Conservation (phyloP, 495 filamentous ascomycete species). For the Talaromyces adpressus region DNA sequence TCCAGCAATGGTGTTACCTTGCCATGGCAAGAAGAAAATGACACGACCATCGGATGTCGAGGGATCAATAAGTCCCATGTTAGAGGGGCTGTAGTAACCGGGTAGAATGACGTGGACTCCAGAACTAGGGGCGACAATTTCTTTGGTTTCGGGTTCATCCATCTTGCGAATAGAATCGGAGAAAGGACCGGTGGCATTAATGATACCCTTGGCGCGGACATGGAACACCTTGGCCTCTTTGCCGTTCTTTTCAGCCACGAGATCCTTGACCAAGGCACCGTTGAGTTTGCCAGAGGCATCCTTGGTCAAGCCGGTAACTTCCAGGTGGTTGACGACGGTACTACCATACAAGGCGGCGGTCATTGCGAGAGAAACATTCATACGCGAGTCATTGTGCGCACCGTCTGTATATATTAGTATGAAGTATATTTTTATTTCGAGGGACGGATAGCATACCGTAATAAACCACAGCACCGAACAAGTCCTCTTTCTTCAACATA, state of each 20-base stretch:
- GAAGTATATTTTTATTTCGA: not conserved
- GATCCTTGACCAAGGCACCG: conserved; percentile 73
- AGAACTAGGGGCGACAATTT: conserved; percentile 89
- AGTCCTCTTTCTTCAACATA: conserved; percentile 84
- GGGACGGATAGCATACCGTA: conserved; percentile 50
- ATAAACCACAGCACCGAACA: conserved; percentile 91
- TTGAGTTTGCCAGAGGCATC: conserved; percentile 70
- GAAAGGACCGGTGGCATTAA: conserved; percentile 97
- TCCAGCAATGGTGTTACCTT: conserved; percentile 97
- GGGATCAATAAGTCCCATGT: conserved; percentile 97
- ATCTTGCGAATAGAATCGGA: conserved; percentile 89
- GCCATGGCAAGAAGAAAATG: conserved; percentile 99
- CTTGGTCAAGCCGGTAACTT: conserved; percentile 80
- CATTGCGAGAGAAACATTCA: conserved; percentile 96
- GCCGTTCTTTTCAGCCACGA: conserved; percentile 54
- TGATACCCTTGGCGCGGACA: conserved; percentile 81
- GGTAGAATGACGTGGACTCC: conserved; percentile 94
- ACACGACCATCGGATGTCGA: conserved; percentile 91
- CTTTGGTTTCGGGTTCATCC: conserved; percentile 65
- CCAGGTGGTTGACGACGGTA: conserved; percentile 88
- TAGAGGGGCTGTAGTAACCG: conserved; percentile 87
- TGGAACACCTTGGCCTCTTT: conserved; percentile 53
- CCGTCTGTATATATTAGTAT: conserved; percentile 52
- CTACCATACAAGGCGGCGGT: conserved; percentile 90
- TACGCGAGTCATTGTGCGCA: conserved; percentile 95